These are phyloP conservation scores for Lasiodiplodia hormozganensis DNA, from an alignment of 2,329 filamentous ascomycete species.

Conservation along the genomic window DNA sequence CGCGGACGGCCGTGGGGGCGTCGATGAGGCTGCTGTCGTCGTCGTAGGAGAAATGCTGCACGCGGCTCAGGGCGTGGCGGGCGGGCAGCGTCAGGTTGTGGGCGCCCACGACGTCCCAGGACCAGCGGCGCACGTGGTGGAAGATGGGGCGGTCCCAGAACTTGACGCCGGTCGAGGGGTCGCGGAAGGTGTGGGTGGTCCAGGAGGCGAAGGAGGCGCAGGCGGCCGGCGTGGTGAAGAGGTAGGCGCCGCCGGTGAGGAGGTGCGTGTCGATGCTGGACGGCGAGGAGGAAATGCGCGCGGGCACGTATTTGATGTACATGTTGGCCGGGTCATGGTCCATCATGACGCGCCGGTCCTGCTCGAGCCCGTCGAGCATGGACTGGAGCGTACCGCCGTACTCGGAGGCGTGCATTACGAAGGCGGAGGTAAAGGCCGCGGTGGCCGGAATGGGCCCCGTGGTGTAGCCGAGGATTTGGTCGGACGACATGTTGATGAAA, in stretches of 20 bases:
- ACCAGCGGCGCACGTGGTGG: neutral
- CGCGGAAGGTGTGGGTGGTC: neutral
- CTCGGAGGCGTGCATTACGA: neutral
- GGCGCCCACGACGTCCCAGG: conserved; percentile 3
- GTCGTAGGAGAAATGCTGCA: neutral
- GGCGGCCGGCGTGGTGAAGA: neutral
- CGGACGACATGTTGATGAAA: neutral
- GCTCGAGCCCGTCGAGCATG: neutral
- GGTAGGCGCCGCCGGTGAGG: conserved; percentile 3
- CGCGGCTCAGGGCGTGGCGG: neutral
- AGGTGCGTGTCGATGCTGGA: neutral
- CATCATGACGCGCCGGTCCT: neutral
- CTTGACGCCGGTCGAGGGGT: neutral
- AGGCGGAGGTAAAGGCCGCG: neutral
- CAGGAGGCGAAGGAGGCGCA: neutral
- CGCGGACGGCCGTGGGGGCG: too few species aligned
- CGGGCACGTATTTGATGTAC: conserved; percentile 6
- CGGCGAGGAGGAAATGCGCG: neutral
- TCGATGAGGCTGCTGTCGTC: neutral
- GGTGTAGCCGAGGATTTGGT: neutral
- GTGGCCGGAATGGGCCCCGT: neutral
- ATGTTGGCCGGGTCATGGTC: neutral
- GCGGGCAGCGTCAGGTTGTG: neutral
- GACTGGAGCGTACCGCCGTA: neutral
- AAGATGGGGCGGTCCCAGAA: conserved; percentile 7